These are phyloP conservation scores for Aaosphaeria arxii DNA, from an alignment of 2,329 filamentous ascomycete genomes.

Conservation along the genomic window DNA sequence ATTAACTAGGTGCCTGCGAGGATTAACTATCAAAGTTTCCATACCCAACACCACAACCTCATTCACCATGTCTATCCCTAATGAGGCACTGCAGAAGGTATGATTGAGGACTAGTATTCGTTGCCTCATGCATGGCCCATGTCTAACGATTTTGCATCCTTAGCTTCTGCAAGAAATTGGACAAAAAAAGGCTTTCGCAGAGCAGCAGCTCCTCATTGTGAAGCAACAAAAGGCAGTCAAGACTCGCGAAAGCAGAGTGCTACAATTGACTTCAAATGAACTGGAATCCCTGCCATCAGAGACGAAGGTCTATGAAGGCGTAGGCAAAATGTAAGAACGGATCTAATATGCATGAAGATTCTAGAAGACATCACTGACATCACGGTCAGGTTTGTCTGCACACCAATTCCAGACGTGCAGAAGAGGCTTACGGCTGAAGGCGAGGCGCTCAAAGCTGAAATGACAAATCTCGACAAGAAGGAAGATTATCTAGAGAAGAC, in stretches of 20 bases:
- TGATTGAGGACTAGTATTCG: constrained; percentile 4
- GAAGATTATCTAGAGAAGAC: constrained; percentile 92
- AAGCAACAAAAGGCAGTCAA: constrained; percentile 81
- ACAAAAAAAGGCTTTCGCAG: constrained; percentile 78
- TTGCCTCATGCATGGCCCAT: neutral
- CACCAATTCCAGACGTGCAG: constrained; percentile 70
- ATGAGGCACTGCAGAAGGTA: constrained; percentile 92
- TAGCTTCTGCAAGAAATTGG: constrained; percentile 93
- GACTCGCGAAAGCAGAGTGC: constrained; percentile 82
- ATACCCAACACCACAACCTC: constrained; percentile 5
- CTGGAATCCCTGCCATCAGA: constrained; percentile 70
- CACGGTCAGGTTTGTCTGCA: constrained; percentile 74
- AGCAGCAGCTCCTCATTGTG: constrained; percentile 87
- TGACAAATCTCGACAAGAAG: constrained; percentile 80
- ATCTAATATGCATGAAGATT: neutral
- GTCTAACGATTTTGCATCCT: neutral
- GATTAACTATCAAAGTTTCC: neutral
- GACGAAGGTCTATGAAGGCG: constrained; percentile 86
- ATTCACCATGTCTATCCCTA: constrained; percentile 80
- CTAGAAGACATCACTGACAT: constrained; percentile 4
- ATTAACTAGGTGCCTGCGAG: too few relatives aligned
- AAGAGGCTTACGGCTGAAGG: constrained; percentile 73
- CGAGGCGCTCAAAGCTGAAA: constrained; percentile 71
- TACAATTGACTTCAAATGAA: constrained; percentile 83
- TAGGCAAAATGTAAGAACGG: constrained; percentile 84